These are phyloP conservation scores for Rosa lucieae DNA, from an alignment of 306 rosid species.

Conservation along the genomic window DNA sequence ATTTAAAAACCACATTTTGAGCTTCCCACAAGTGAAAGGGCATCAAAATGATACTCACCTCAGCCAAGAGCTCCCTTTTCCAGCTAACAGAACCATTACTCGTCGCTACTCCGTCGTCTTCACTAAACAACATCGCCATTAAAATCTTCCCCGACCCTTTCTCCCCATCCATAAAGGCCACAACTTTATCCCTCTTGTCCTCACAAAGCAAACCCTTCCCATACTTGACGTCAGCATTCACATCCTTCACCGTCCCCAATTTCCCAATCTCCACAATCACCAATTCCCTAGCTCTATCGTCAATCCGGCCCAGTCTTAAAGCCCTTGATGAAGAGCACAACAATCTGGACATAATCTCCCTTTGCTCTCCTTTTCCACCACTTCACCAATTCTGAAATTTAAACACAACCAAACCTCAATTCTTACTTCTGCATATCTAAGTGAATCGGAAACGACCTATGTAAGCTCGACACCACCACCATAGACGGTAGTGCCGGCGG, in stretches of 20 bases:
- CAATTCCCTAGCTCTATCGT: constrained; percentile 38
- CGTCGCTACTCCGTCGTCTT: constrained; percentile 31
- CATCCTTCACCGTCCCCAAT: constrained; percentile 67
- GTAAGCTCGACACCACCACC: too few species aligned
- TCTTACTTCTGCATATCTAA: too few species aligned
- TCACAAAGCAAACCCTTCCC: constrained; percentile 55
- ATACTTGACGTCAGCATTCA: constrained; percentile 67
- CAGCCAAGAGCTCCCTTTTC: constrained; percentile 65
- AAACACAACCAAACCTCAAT: too few species aligned
- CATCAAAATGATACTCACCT: constrained; percentile 42
- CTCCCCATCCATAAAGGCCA: constrained; percentile 66
- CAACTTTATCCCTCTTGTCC: constrained; percentile 27
- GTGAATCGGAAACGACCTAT: too few species aligned
- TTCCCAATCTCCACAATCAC: constrained; percentile 48
- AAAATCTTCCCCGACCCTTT: constrained; percentile 94
- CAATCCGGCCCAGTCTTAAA: constrained; percentile 49
- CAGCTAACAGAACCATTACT: constrained; percentile 44
- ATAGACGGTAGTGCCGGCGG: too few species aligned
- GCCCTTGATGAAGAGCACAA: too few species aligned
- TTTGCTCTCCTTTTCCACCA: too few species aligned
- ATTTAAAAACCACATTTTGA: too few species aligned
- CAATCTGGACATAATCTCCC: too few species aligned
- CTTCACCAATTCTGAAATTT: too few species aligned
- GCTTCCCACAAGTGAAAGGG: too few species aligned
- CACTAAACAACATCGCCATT: constrained; percentile 77